Evolutionary conservation across 2,329 filamentous ascomycete genomes (phyloP).

Genomic region (Sarocladium brachiariae): DNA sequence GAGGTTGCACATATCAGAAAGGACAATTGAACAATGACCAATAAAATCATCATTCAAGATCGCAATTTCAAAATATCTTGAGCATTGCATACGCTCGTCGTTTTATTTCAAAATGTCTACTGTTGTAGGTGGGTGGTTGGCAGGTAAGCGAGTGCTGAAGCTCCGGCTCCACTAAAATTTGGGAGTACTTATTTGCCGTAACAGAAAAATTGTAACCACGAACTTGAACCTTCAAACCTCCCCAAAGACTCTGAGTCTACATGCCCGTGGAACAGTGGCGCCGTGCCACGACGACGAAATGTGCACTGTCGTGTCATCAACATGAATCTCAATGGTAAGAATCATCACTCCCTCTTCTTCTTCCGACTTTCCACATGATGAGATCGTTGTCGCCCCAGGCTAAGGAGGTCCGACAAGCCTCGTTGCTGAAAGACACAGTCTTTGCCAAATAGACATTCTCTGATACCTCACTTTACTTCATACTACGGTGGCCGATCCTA

Average conservation of each 20-base stretch:
- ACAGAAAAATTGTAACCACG: conserved; percentile 7
- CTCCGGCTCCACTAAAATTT: conserved; percentile 5
- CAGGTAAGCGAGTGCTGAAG: not conserved
- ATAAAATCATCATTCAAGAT: no score
- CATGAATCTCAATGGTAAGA: conserved; percentile 13
- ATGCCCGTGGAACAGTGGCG: not conserved
- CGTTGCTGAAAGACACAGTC: conserved; percentile 45
- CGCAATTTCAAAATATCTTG: no score
- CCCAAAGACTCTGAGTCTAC: not conserved
- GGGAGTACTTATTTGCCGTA: conserved; percentile 1
- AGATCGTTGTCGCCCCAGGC: conserved; percentile 44
- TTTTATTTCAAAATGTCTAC: no score
- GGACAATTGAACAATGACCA: no score
- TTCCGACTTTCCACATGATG: conserved; percentile 29
- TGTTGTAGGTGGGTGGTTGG: no score
- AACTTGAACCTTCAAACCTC: conserved; percentile 9
- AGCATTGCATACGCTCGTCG: no score
- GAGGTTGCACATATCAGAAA: not conserved
- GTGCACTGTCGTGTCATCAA: not conserved
- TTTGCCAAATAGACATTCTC: conserved; percentile 45
- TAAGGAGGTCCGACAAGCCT: conserved; percentile 42
- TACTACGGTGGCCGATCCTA: no score
- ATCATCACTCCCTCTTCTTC: not conserved
- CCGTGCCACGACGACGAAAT: not conserved
- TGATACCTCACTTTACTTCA: not conserved